Evolutionary conservation across 148 eudicot genomes (phyloP).

Genomic region (Salicornia ramosissima): DNA sequence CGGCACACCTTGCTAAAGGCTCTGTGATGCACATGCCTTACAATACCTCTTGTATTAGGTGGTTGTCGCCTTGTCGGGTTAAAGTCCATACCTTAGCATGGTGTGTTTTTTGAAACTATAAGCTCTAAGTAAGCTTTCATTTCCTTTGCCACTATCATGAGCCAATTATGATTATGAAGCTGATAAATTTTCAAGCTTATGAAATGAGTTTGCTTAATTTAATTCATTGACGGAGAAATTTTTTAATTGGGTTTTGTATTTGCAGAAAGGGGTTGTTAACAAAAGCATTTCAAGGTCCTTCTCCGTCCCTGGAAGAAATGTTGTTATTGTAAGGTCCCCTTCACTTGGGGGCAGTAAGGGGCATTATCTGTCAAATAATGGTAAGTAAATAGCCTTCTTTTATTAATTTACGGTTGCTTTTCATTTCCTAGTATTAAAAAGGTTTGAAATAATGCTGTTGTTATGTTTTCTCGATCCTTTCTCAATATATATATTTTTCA

Average conservation of each 20-base stretch:
- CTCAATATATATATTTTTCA: background rate
- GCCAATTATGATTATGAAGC: background rate
- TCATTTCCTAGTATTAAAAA: background rate
- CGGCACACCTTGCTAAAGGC: too few species aligned
- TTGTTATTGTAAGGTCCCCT: conserved; percentile 66
- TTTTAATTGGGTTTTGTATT: background rate
- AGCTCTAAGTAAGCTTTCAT: background rate
- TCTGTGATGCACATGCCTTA: too few species aligned
- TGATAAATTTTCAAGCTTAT: background rate
- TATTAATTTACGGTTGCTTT: background rate
- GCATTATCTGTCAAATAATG: conserved; percentile 41
- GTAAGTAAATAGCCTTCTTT: conserved; percentile 28
- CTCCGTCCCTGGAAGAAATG: conserved; percentile 66
- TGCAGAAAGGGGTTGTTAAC: conserved; percentile 44
- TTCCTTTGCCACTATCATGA: background rate
- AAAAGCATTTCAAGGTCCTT: conserved; percentile 58
- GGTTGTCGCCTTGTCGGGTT: too few species aligned
- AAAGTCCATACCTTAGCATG: too few species aligned
- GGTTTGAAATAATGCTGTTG: background rate
- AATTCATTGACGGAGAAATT: background rate
- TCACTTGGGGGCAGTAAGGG: conserved; percentile 48
- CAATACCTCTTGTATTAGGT: too few species aligned
- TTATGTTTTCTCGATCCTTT: background rate
- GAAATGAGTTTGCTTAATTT: background rate
- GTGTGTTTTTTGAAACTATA: too few species aligned